Evolutionary conservation across 257 asterid species (phyloP).

Genomic region (Prunella vulgaris): DNA sequence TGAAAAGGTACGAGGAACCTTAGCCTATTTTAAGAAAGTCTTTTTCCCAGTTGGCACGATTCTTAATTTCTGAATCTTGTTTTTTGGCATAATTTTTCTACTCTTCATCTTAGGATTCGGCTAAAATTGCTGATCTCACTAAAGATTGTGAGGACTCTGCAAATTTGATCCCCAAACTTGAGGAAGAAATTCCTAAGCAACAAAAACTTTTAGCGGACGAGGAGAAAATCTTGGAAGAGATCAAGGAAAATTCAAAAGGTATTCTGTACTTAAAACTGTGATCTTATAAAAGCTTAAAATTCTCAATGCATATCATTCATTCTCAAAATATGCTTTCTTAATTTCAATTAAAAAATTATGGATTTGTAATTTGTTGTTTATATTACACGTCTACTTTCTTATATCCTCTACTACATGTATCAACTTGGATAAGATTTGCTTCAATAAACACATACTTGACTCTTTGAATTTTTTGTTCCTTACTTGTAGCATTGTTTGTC

Average conservation of each 20-base stretch:
- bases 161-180: constrained; percentile 71
- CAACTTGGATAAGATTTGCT: background rate
- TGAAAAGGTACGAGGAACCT: constrained; percentile 59
- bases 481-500: background rate
- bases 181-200: constrained; percentile 64
- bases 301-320: background rate
- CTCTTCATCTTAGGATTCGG: constrained; percentile 50
- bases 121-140: constrained; percentile 55
- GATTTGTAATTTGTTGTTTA: background rate
- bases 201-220: constrained; percentile 63
- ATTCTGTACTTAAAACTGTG: background rate
- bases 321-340: background rate
- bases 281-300: background rate
- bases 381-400: background rate
- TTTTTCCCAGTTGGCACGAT: background rate
- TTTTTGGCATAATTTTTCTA: constrained; percentile 1
- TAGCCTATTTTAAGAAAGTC: background rate
- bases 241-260: constrained; percentile 81
- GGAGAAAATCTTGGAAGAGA: constrained; percentile 76
- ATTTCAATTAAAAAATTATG: too few relatives aligned
- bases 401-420: background rate
- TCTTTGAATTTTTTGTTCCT: background rate
- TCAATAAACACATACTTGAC: background rate
- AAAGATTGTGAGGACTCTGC: constrained; percentile 75
- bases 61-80: background rate